Percentiles rank a stretch among this genome's conserved stretches.
phyloP scores from a whole-genome alignment of 2,329 filamentous ascomycete species.

The Sodiomyces alkalinus region DNA sequence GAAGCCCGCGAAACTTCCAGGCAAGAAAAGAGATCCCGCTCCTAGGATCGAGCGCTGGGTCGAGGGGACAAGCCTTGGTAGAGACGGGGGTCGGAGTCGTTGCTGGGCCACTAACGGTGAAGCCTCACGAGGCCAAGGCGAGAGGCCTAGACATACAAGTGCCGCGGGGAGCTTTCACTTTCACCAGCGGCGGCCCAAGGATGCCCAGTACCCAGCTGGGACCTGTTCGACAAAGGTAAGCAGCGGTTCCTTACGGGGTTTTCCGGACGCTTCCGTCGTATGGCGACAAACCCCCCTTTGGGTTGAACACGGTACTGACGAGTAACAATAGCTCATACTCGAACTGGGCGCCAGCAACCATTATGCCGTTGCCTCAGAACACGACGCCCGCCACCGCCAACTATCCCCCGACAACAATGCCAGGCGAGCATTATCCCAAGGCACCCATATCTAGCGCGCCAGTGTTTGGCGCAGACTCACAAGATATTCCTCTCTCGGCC shows the following conservation, averaged over 20 bases:
- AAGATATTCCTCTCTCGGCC: slow-evolving; percentile 37
- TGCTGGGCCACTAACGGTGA: slow-evolving; percentile 37
- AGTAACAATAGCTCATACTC: slow-evolving; percentile 34
- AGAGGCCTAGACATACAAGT: slow-evolving; percentile 37
- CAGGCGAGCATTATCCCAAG: slow-evolving; percentile 36
- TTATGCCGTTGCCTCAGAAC: slow-evolving; percentile 31
- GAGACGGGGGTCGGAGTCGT: slow-evolving; percentile 47
- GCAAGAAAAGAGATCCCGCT: slow-evolving; percentile 85
- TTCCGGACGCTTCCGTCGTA: neutral
- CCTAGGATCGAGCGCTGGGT: slow-evolving; percentile 59
- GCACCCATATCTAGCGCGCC: slow-evolving; percentile 29
- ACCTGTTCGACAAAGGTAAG: slow-evolving; percentile 43
- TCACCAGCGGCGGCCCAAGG: slow-evolving; percentile 35
- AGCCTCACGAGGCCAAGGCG: slow-evolving; percentile 37
- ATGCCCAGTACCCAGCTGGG: slow-evolving; percentile 36
- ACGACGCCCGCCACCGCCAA: slow-evolving; percentile 26
- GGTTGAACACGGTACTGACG: too few relatives aligned
- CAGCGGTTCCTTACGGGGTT: slow-evolving; percentile 6
- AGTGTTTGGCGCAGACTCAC: slow-evolving; percentile 20
- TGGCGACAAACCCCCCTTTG: too few relatives aligned
- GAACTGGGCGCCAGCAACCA: slow-evolving; percentile 33
- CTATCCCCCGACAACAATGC: slow-evolving; percentile 36
- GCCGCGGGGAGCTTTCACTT: slow-evolving; percentile 41
- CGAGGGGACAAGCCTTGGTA: slow-evolving; percentile 61
- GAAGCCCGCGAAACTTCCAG: slow-evolving; percentile 90